These are phyloP conservation scores for Volvox reticuliferus DNA, from an alignment of 139 green algal species.

Conservation along the genomic window DNA sequence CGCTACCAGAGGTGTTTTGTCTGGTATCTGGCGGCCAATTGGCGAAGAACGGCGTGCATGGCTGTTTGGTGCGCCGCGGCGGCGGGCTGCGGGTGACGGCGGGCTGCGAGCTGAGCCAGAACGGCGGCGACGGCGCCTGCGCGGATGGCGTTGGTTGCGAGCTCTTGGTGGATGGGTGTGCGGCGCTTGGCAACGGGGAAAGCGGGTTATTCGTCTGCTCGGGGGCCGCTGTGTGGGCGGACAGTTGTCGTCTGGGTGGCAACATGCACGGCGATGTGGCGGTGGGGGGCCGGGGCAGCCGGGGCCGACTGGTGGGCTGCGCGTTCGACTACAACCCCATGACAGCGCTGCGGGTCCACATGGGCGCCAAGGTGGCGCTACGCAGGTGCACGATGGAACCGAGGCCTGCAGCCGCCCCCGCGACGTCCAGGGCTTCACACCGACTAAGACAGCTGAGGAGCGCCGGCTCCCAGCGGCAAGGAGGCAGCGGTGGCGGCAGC, in stretches of 20 bases:
- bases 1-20: neutral
- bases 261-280: conserved; percentile 36
- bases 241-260: conserved; percentile 31
- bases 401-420: neutral
- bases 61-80: neutral
- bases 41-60: conserved; percentile 23
- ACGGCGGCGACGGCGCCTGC: conserved; percentile 23
- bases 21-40: conserved; percentile 14
- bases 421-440: neutral
- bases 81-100: neutral
- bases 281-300: conserved; percentile 34
- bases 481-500: neutral
- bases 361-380: conserved; percentile 31
- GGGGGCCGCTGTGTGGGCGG: neutral
- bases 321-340: conserved; percentile 46
- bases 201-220: conserved; percentile 22
- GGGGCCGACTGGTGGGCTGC: neutral
- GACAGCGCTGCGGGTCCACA: conserved; percentile 25
- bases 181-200: conserved; percentile 9
- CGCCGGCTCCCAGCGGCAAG: neutral
- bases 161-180: neutral
- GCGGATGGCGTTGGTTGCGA: conserved; percentile 21
- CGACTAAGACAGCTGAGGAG: neutral
- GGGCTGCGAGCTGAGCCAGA: conserved; percentile 34
- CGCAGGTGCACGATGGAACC: neutral